phyloP scores from a whole-genome alignment of 2,329 filamentous ascomycete species.

The Epichloe aotearoae region DNA sequence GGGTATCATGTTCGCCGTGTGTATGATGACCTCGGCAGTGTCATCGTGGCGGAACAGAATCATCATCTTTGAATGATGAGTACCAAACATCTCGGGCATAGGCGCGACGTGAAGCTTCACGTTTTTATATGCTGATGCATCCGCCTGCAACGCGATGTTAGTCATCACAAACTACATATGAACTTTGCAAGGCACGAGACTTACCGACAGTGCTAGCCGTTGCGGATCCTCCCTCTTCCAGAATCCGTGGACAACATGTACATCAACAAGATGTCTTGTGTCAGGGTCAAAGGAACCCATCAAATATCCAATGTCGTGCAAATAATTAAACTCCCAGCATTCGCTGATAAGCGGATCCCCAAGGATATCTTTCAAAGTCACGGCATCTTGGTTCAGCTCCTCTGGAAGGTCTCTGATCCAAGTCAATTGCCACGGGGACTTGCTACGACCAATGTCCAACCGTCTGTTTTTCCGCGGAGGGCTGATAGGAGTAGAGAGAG shows the following conservation, averaged over 20 bases:
- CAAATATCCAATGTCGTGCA: constrained; percentile 47
- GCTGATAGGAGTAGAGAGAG: constrained; percentile 29
- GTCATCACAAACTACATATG: background rate
- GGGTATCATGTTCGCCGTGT: constrained; percentile 84
- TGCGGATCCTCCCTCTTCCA: constrained; percentile 55
- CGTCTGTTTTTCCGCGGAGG: constrained; percentile 27
- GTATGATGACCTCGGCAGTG: constrained; percentile 65
- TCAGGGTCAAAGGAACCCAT: constrained; percentile 41
- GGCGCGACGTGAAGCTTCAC: constrained; percentile 59
- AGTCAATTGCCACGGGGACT: constrained; percentile 61
- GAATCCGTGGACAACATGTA: constrained; percentile 48
- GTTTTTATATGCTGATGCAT: constrained; percentile 47
- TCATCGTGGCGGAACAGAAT: constrained; percentile 68
- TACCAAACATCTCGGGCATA: constrained; percentile 76
- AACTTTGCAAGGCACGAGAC: constrained; percentile 6
- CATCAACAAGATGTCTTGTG: constrained; percentile 31
- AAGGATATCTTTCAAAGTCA: constrained; percentile 54
- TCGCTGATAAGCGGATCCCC: constrained; percentile 61
- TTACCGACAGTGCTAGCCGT: constrained; percentile 43
- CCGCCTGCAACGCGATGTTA: constrained; percentile 6
- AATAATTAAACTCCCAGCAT: constrained; percentile 58
- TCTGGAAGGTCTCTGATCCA: constrained; percentile 50
- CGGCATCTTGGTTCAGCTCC: constrained; percentile 48
- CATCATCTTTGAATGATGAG: constrained; percentile 80
- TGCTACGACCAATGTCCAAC: constrained; percentile 15